These are phyloP conservation scores for Rutstroemia sp. DNA, from an alignment of 2,329 filamentous ascomycete species.

Conservation along the genomic window DNA sequence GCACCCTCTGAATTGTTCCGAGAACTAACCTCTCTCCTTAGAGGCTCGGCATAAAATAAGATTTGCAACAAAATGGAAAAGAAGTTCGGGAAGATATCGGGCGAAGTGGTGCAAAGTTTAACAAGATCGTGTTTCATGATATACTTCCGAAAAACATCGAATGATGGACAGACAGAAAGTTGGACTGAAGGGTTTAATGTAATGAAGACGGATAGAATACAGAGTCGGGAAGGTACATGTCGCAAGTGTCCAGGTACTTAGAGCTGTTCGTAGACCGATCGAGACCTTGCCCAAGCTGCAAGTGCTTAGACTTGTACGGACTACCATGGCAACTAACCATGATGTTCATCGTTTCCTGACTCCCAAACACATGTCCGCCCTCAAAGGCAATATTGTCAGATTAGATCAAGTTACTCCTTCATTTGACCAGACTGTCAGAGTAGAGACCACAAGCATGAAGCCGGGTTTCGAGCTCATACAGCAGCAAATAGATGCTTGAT, in stretches of 20 bases:
- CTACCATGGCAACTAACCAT: neutral
- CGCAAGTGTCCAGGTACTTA: neutral
- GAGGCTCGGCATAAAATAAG: conserved; percentile 1
- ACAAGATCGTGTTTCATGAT: neutral
- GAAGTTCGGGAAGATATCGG: neutral
- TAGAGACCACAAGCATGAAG: conserved; percentile 11
- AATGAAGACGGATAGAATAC: neutral
- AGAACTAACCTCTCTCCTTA: neutral
- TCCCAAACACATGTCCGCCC: neutral
- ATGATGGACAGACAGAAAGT: neutral
- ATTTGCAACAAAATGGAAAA: conserved; percentile 3
- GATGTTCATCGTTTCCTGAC: neutral
- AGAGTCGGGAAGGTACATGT: neutral
- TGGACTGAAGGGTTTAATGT: neutral
- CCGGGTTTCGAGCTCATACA: conserved; percentile 12
- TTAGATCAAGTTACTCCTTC: conserved; percentile 13
- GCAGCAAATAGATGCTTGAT: conserved; percentile 1
- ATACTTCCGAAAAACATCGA: too few species aligned
- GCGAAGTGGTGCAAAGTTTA: neutral
- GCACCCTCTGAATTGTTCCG: neutral
- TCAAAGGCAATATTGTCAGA: conserved; percentile 8
- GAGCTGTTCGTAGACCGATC: too few species aligned
- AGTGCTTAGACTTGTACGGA: neutral
- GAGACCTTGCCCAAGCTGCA: too few species aligned
- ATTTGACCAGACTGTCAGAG: conserved; percentile 5